A percentile compares a stretch with the other conserved stretches of the same genome.
phyloP scores from a whole-genome alignment of 371 early-diverging fungal species.

The Saksenaea oblongispora region DNA sequence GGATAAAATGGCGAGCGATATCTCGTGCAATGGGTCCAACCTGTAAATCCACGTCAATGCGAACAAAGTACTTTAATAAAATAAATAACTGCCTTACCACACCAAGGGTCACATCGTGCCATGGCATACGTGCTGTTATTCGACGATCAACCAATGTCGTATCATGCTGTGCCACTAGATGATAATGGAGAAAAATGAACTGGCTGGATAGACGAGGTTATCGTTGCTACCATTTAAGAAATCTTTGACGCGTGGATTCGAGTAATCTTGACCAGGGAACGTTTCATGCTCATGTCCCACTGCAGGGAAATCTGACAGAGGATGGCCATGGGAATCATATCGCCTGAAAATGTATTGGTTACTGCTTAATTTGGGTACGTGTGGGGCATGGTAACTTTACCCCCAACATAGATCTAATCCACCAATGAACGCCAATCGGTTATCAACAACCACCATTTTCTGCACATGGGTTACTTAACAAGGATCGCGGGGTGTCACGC shows the following conservation, averaged over 20 bases:
- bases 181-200: not conserved
- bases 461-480: slow-evolving; percentile 28
- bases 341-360: slow-evolving; percentile 47
- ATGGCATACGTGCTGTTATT: slow-evolving; percentile 86
- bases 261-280: slow-evolving; percentile 89
- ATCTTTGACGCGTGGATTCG: slow-evolving; percentile 89
- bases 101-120: slow-evolving; percentile 89
- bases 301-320: slow-evolving; percentile 69
- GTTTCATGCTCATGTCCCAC: slow-evolving; percentile 43
- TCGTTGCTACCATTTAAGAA: slow-evolving; percentile 67
- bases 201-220: too few relatives aligned
- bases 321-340: slow-evolving; percentile 84
- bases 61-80: not conserved
- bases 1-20: slow-evolving; percentile 89
- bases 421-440: slow-evolving; percentile 75
- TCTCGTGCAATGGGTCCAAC: slow-evolving; percentile 81
- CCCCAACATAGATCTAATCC: slow-evolving; percentile 85
- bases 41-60: slow-evolving; percentile 10
- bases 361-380: too few relatives aligned
- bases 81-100: slow-evolving; percentile 39
- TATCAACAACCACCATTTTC: slow-evolving; percentile 76
- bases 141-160: slow-evolving; percentile 49
- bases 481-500: slow-evolving; percentile 27
- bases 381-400: slow-evolving; percentile 15
- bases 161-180: slow-evolving; percentile 53